These are phyloP conservation scores for Taxawa tesnikishii DNA, from an alignment of 2,329 filamentous ascomycete genomes.

Conservation along the genomic window DNA sequence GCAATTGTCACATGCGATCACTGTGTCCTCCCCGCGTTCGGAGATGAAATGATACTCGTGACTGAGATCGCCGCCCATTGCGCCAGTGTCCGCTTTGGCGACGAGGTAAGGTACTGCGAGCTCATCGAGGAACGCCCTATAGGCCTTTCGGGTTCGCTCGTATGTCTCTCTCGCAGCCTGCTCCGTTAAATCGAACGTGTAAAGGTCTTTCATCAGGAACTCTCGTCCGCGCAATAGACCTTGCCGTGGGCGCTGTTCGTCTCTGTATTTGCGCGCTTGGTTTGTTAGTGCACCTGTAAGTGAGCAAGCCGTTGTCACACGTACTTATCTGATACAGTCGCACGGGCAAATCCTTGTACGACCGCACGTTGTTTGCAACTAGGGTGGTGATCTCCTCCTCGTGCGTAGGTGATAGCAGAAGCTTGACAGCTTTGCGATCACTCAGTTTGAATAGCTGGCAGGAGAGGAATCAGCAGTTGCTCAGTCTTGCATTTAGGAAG, in stretches of 20 bases:
- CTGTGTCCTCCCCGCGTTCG: slow-evolving; percentile 68
- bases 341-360: slow-evolving; percentile 76
- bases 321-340: slow-evolving; percentile 83
- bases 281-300: neutral
- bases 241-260: slow-evolving; percentile 79
- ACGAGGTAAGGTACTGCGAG: slow-evolving; percentile 74
- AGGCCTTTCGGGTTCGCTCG: slow-evolving; percentile 57
- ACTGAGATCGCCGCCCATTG: slow-evolving; percentile 85
- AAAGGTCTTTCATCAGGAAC: slow-evolving; percentile 97
- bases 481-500: too few relatives aligned
- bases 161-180: slow-evolving; percentile 72
- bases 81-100: slow-evolving; percentile 85
- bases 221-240: slow-evolving; percentile 80
- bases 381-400: slow-evolving; percentile 91
- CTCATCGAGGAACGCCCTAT: slow-evolving; percentile 66
- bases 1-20: slow-evolving; percentile 65
- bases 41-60: slow-evolving; percentile 89
- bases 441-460: slow-evolving; percentile 62
- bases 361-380: slow-evolving; percentile 59
- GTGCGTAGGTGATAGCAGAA: slow-evolving; percentile 81
- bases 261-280: slow-evolving; percentile 81
- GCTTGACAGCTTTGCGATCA: slow-evolving; percentile 63
- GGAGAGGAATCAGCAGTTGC: slow-evolving; percentile 13
- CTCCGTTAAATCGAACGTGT: slow-evolving; percentile 71
- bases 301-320: neutral